Base-by-base conservation (phyloP, 257 asterid genomes). In the Penstemon eatonii region DNA sequence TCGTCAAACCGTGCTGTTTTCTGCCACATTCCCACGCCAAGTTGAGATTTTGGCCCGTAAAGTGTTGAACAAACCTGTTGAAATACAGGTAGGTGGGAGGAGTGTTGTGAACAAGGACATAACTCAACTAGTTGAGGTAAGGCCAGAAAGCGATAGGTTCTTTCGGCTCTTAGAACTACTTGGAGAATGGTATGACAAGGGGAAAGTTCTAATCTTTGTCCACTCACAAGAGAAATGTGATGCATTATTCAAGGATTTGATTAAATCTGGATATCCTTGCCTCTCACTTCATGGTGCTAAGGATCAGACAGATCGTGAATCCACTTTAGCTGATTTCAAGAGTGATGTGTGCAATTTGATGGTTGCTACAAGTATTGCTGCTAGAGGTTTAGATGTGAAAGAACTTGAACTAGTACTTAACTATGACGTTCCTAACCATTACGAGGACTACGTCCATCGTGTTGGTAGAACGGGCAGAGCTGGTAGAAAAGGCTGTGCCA, bases 391-490 rank as follows among this genome's bases (percentile, higher is more conserved):
- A 73, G 97, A 91, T 72, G 96, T 91, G 72, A 91, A 89, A 80
- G 97, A 91, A 57, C 93, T 91, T 43, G 97, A 91, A 68, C 78
- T 91, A 57, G 97, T 91, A 66, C 74, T 91, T 59, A 91, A 91
- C 76, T 91, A 60, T 69, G 97, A 91, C 70, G 96, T 50, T 56
- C 96, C 97, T 38, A 91, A 89, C 82, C 97, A 91, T 74, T 91
- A 91, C 4, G 97, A 91, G 81, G 96, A 91, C 74, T 89, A 91
- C 74, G 97, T 91, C 67, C 97, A 91, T 63, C 97, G 97, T 70
- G 97, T 91, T 73, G 97, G 97, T 50, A 85, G 96, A 55, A 91
- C 96, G 8, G 97, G 97, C 56, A 88, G 97, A 50, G 97, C 97
- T 51, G 97, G 97, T 66, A 79, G 77, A 63, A 91, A 89, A 76